Conservation (phyloP, 2,329 filamentous ascomycete genomes). For the Escovopsis sp. region DNA sequence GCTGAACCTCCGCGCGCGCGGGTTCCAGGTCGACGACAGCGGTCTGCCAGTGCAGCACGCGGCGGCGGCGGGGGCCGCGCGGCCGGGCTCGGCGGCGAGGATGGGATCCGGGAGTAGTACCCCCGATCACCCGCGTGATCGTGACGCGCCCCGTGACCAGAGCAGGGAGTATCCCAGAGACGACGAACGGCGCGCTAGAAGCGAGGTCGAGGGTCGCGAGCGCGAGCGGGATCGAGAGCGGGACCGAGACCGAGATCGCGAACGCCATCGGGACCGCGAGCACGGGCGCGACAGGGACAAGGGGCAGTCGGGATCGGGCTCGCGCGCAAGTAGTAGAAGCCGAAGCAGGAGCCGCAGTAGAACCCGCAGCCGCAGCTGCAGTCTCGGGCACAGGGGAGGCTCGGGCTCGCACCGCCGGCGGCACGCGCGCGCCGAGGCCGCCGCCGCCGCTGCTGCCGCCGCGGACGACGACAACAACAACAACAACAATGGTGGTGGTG, state of each 20-base stretch:
- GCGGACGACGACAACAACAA: no score
- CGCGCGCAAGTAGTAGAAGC: constrained; percentile 18
- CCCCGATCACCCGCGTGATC: constrained; percentile 22
- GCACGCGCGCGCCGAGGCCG: constrained; percentile 39
- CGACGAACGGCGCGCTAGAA: constrained; percentile 13
- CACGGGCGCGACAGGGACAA: no score
- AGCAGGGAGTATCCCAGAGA: constrained; percentile 19
- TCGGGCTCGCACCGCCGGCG: constrained; percentile 33
- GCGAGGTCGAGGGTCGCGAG: constrained; percentile 9
- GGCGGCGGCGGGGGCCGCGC: constrained; percentile 3
- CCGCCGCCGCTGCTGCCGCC: constrained; percentile 9
- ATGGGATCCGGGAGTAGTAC: constrained; percentile 35
- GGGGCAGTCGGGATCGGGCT: constrained; percentile 19
- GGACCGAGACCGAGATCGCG: constrained; percentile 7
- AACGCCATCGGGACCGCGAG: constrained; percentile 6
- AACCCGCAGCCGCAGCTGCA: constrained; percentile 21
- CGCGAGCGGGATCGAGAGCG: constrained; percentile 7
- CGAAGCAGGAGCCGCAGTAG: constrained; percentile 12
- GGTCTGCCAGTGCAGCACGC: constrained; percentile 16
- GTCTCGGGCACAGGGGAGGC: constrained; percentile 25
- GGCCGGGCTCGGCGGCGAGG: constrained; percentile 8
- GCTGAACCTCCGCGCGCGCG: constrained; percentile 44
- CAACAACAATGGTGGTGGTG: constrained; percentile 15
- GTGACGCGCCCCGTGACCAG: constrained; percentile 17
- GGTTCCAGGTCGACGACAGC: constrained; percentile 31